Base-by-base conservation (phyloP, 257 asterid species). In the Ilex asprella region DNA sequence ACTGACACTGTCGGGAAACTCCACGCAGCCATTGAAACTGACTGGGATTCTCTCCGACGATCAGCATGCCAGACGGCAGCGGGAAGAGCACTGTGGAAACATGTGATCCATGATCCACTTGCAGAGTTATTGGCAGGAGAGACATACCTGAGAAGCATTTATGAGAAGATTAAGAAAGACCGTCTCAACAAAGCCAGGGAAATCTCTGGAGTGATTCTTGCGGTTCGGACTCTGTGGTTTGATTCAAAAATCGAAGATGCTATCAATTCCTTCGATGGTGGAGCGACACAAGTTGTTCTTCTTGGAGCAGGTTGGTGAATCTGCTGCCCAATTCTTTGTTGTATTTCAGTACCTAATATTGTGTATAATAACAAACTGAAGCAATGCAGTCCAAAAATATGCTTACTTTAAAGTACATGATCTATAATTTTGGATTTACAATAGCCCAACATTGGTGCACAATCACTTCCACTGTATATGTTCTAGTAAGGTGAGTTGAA, bases 51-150 rank as follows among this genome's bases (percentile, higher is more conserved):
- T 7, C 75, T 81, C 41, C 65, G 92, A 52, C 76, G 80, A 47
- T 92, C 98, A 0, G 95, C 95, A 6, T 89, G 96, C 72, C 98
- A 92, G 82, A 89, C 94, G 3, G 98, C 98, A 2, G 95, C 98
- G 0, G 98, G 93, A 12, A 74, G 98, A 29, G 98, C 98, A 13
- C 66, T 89, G 76, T 92, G 98, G 98, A 88, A 79, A 70, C 86
- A 77, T 51, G 95, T 73, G 66, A 70, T 84, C 50, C 74, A 82
- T 31, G 98, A 92, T 73, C 93, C 89, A 7, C 56, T 92, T 56
- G 97, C 98, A 0, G 95, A 79, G 84, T 53, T 92, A n/a, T 86
- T 92, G 16, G 96, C 98, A 0, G 98, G 98, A 3, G 95, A 89
- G 85, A 72, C 74, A 11, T 80, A 80, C 84, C 76, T 92, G 72